Conservation (phyloP, 352 stramenopile species). For the Paralagenidium karlingii region DNA sequence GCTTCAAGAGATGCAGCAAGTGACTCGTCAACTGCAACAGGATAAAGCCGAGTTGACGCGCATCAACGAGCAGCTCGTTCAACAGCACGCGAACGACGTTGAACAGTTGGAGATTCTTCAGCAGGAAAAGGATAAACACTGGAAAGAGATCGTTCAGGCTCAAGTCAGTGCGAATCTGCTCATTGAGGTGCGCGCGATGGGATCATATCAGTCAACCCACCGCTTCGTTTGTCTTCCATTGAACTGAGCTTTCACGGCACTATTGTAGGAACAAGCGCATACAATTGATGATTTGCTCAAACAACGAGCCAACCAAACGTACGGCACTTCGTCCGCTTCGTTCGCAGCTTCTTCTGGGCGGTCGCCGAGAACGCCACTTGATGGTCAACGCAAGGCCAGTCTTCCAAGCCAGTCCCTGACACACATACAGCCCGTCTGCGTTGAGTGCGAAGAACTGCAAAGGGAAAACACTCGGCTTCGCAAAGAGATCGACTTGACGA, state of each 20-base stretch:
- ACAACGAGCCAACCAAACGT: slow-evolving; percentile 17
- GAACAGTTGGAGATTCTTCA: slow-evolving; percentile 39
- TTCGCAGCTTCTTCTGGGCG: neutral
- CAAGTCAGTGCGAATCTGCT: slow-evolving; percentile 63
- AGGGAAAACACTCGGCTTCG: neutral
- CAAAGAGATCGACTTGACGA: neutral
- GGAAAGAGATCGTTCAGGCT: slow-evolving; percentile 54
- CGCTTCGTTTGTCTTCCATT: neutral
- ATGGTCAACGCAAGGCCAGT: neutral
- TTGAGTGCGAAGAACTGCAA: neutral
- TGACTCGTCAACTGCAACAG: slow-evolving; percentile 20
- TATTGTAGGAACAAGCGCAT: slow-evolving; percentile 43
- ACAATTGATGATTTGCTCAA: slow-evolving; percentile 65
- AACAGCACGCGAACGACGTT: slow-evolving; percentile 28
- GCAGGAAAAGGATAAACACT: slow-evolving; percentile 46
- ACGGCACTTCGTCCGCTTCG: no score
- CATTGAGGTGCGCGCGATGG: slow-evolving; percentile 35
- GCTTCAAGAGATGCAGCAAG: no score
- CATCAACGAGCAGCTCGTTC: no score
- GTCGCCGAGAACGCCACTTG: neutral
- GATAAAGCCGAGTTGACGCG: slow-evolving; percentile 25
- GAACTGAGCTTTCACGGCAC: neutral
- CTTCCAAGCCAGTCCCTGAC: neutral
- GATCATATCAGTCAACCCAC: no score
- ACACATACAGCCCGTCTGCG: neutral